phyloP scores from a whole-genome alignment of 768 basidiomycete genomes.

The Mycena metata region DNA sequence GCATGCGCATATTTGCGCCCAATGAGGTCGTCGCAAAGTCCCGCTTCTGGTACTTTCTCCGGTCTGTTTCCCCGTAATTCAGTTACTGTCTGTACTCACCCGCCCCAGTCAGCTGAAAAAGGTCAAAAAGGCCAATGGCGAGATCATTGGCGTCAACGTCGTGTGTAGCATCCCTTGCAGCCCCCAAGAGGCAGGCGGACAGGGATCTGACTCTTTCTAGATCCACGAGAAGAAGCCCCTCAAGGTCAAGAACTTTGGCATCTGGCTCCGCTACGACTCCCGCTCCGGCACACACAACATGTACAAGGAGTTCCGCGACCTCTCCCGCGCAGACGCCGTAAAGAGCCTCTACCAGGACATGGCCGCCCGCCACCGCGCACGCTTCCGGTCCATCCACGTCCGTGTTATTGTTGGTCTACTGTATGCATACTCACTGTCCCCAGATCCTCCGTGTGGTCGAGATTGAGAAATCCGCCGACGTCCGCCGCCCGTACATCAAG shows the following conservation, averaged over 20 bases:
- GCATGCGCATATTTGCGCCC: slow-evolving; percentile 99
- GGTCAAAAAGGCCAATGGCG: slow-evolving; percentile 99
- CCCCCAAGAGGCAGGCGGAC: slow-evolving; percentile 91
- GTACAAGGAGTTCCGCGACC: slow-evolving; percentile 99
- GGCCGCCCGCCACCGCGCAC: slow-evolving; percentile 98
- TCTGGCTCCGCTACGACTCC: slow-evolving; percentile 99
- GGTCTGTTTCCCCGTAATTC: slow-evolving; percentile 58
- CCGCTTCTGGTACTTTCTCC: slow-evolving; percentile 99
- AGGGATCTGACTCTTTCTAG: slow-evolving; percentile 71
- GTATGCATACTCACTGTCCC: neutral
- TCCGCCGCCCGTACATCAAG: slow-evolving; percentile 98
- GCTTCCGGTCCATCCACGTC: slow-evolving; percentile 98
- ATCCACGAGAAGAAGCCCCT: slow-evolving; percentile 98
- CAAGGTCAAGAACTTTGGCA: slow-evolving; percentile 99
- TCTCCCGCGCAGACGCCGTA: slow-evolving; percentile 94
- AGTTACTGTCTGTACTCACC: neutral
- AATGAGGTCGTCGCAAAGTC: slow-evolving; percentile 99
- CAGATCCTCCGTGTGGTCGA: slow-evolving; percentile 98
- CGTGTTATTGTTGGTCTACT: slow-evolving; percentile 51
- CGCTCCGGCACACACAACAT: slow-evolving; percentile 99
- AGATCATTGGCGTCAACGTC: slow-evolving; percentile 98
- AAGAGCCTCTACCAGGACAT: slow-evolving; percentile 99
- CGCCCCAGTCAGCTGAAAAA: slow-evolving; percentile 89
- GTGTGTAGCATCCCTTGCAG: slow-evolving; percentile 88
- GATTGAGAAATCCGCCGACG: slow-evolving; percentile 90